Evolutionary conservation across 2,329 filamentous ascomycete species (phyloP).

Genomic region (Exophiala viscosa): DNA sequence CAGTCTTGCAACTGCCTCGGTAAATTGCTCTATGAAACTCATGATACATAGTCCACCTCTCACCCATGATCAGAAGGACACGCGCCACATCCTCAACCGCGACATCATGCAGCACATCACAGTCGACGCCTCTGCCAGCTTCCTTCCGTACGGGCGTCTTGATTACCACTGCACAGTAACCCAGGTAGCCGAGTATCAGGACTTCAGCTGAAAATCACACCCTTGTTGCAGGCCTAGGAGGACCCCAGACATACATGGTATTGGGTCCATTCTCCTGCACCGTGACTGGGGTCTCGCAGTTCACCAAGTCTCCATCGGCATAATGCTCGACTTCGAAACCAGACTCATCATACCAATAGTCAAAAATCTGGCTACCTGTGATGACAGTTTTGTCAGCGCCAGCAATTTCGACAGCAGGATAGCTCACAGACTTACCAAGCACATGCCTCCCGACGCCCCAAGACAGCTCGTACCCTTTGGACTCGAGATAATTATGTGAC

Average conservation of each 20-base stretch:
- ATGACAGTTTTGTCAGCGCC: too few species aligned
- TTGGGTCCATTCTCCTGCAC: slow-evolving; percentile 5
- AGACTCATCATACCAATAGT: slow-evolving; percentile 57
- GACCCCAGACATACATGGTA: slow-evolving; percentile 3
- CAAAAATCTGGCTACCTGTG: slow-evolving; percentile 58
- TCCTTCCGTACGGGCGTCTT: too few species aligned
- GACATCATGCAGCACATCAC: too few species aligned
- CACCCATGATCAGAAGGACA: too few species aligned
- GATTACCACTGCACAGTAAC: background rate
- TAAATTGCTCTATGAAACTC: too few species aligned
- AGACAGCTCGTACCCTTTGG: slow-evolving; percentile 60
- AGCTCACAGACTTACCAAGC: slow-evolving; percentile 48
- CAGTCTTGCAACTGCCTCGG: too few species aligned
- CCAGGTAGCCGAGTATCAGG: background rate
- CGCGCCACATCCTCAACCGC: too few species aligned
- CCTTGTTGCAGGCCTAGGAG: background rate
- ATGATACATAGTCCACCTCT: too few species aligned
- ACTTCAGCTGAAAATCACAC: background rate
- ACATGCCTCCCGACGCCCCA: slow-evolving; percentile 71
- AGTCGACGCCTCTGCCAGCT: too few species aligned
- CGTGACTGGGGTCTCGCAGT: slow-evolving; percentile 30
- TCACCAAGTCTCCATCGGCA: slow-evolving; percentile 58
- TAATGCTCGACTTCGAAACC: slow-evolving; percentile 67
- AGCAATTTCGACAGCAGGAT: too few species aligned
- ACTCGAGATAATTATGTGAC: slow-evolving; percentile 64